Base-by-base conservation (phyloP, 2,329 filamentous ascomycete genomes). In the Fusarium liriodendri region DNA sequence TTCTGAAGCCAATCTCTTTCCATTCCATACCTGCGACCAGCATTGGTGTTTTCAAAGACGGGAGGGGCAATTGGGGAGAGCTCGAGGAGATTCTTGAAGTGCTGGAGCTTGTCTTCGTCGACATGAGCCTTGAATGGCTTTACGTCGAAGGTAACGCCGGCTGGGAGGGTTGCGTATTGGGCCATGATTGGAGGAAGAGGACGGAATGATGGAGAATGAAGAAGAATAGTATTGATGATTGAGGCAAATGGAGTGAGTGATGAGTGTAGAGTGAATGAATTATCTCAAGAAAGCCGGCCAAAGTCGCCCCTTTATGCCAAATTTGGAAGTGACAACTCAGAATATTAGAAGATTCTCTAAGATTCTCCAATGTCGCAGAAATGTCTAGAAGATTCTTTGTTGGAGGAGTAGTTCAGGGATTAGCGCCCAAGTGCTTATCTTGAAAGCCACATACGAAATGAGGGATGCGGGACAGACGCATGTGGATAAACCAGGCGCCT, bases 31-130 rank as follows among this genome's bases (percentile, higher is more conserved):
- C 76, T 79, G 18, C 82, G 77, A 42, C 86, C 82, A 10, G 79
- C 66, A n/a, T 83, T 80, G 20, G 80, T 78, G 76, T 87, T 88
- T 73, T 89, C 87, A 45, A 83, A 89, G 2, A 85, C 86, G 5
- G 79, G 76, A 2, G 87, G 86, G 0, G 83, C 87, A 14, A 89
- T 80, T 57, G 84, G 86, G 5, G 87, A 86, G 6, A 88, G 77
- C 58, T 82, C 81, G 11, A 89, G 74, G 2, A 89, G 79, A 5
- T 84, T 81, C 63, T 84, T 82, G 69, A 89, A 84, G 16, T 87
- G 84, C 18, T 81, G 25, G 18, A 52, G 47, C 18, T 52, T 52
- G 7, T 52, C 47, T 13, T 52, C 47, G 18, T 7, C 25, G 4
- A 52, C 47, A 18, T 52, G 25, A n/a, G 47, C 47, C 25, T 32